Base-by-base conservation (phyloP, 1,284 basidiomycete species). In the Microbotryomycetes sp. region DNA sequence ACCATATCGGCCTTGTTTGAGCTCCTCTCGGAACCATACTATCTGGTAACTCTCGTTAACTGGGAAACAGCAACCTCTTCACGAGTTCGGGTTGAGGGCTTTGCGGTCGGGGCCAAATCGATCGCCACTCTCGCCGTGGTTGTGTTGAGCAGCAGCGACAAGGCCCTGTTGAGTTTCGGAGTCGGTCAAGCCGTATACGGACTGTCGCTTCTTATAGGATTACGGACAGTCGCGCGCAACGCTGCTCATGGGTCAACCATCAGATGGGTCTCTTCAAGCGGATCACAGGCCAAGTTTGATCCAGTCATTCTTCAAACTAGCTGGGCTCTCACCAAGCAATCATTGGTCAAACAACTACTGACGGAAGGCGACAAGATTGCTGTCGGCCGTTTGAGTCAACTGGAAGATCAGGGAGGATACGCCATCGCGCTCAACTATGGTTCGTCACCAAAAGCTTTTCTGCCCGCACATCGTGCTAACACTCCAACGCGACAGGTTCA, bases 291-390 rank as follows among this genome's bases (percentile, higher is more conserved):
- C 48, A 49, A 54, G 36, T 84, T 86, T 67, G 84, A 88, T 65
- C 71, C 75, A 1, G 57, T 54, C 6, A 19, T 65, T 12, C 49
- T 36, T 22, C 22, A n/a, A 23, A 48, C 61, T 6, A 59, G 55
- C 2, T 75, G 82, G 58, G 89, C 86, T 0, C 89, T 97, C 82
- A 89, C 87, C 4, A 81, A 79, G 6, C 92, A 97, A 75, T 89
- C 88, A 2, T 70, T 96, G 3, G 80, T 97, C 70, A 98, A 98
- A 75, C 93, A 98, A 73, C 81, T 94, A 66, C 79, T 99, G 30
- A 97, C 93, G 0, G 96, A 98, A 74, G 92, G 89, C 12, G 96
- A 99, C 76, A 92, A 96, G 71, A 79, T 98, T 52, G 82, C 93
- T 2, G 81, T 97, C 26, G 88, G 89, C 0, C 83, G 82, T 69